These are phyloP conservation scores for Yamadazyma dendronema DNA, from an alignment of 1,139 yeast species.

Conservation along the genomic window DNA sequence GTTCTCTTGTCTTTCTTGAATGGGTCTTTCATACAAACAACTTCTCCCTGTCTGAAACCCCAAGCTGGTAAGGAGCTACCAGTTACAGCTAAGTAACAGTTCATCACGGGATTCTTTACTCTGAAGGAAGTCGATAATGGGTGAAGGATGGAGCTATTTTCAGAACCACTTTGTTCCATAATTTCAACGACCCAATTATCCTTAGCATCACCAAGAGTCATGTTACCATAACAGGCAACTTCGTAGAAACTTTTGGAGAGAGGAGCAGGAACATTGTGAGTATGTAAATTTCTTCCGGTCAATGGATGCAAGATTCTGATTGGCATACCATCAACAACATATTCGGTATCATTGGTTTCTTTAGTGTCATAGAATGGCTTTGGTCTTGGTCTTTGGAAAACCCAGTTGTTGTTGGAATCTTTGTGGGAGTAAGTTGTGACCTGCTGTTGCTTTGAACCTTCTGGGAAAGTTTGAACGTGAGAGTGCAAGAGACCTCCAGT, in stretches of 20 bases:
- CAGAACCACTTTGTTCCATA: constrained; percentile 71
- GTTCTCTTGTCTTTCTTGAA: constrained; percentile 86
- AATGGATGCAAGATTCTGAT: constrained; percentile 76
- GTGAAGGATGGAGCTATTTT: constrained; percentile 67
- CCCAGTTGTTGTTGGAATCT: constrained; percentile 90
- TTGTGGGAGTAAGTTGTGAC: constrained; percentile 92
- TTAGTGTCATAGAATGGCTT: constrained; percentile 52
- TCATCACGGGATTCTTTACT: constrained; percentile 61
- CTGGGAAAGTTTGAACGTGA: constrained; percentile 90
- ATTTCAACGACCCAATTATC: constrained; percentile 94
- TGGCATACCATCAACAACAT: constrained; percentile 66
- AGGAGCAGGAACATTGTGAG: constrained; percentile 84
- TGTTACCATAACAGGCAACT: constrained; percentile 92
- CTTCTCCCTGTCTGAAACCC: constrained; percentile 99
- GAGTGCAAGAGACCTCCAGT: constrained; percentile 94
- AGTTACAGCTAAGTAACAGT: constrained; percentile 85
- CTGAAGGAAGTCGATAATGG: constrained; percentile 88
- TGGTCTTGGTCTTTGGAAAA: constrained; percentile 71
- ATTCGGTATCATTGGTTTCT: constrained; percentile 54
- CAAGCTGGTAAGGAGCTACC: constrained; percentile 85
- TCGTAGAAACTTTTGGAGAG: constrained; percentile 68
- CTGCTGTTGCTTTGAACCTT: constrained; percentile 95
- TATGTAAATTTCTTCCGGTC: constrained; percentile 89
- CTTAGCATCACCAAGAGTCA: constrained; percentile 81
- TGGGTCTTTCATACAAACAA: constrained; percentile 76